These are phyloP conservation scores for Cyclotella baltica DNA, from an alignment of 108 stramenopile species.

Conservation along the genomic window DNA sequence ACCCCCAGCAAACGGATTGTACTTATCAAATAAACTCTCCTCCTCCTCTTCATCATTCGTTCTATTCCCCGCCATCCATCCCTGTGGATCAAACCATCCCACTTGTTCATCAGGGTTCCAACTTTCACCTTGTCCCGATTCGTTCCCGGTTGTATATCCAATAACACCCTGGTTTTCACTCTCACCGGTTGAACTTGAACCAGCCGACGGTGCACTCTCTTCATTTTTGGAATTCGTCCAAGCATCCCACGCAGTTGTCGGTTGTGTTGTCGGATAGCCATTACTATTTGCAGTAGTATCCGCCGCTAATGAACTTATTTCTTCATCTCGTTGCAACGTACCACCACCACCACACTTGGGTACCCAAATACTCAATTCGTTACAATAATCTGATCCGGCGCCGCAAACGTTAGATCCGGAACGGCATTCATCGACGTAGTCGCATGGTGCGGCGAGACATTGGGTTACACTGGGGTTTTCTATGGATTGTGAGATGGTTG, in stretches of 20 bases:
- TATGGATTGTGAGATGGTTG: conserved; percentile 13
- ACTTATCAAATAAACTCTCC: conserved; percentile 5
- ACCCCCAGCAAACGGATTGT: conserved; percentile 9
- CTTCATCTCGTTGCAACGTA: background rate
- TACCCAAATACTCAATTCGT: conserved; percentile 40
- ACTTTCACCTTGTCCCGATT: conserved; percentile 11
- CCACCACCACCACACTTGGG: conserved; percentile 43
- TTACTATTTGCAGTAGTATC: background rate
- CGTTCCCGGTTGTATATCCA: conserved; percentile 9
- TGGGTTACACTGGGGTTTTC: conserved; percentile 18
- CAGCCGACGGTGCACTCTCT: too few relatives aligned
- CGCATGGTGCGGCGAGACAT: conserved; percentile 39
- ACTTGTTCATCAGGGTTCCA: background rate
- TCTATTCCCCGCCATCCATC: conserved; percentile 17
- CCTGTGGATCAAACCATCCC: conserved; percentile 31
- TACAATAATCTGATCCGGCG: conserved; percentile 29
- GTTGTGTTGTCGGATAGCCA: conserved; percentile 15
- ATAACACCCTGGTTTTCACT: background rate
- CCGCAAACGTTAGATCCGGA: conserved; percentile 30
- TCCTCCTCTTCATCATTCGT: conserved; percentile 14
- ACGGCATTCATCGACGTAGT: conserved; percentile 42
- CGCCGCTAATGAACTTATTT: background rate
- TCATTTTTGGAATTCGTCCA: conserved; percentile 18
- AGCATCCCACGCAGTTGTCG: conserved; percentile 32
- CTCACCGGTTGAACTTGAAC: too few relatives aligned